Evolutionary conservation across 495 filamentous ascomycete species (phyloP).

Genomic region (Penicillium turbatum): DNA sequence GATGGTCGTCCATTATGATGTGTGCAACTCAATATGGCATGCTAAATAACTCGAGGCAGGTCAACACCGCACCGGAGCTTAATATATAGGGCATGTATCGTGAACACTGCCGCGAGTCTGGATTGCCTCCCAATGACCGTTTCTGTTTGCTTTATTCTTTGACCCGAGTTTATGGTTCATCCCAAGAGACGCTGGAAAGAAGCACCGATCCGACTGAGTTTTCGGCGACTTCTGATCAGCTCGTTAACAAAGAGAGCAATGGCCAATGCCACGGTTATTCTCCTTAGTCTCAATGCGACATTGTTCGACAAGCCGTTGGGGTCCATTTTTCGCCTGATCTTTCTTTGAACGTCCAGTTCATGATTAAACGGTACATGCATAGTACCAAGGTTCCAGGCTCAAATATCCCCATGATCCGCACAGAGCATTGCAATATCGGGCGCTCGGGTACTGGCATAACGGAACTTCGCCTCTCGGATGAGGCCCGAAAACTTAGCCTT

Average conservation of each 20-base stretch:
- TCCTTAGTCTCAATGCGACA: no score
- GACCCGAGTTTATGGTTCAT: background rate
- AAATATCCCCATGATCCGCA: no score
- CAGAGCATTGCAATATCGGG: background rate
- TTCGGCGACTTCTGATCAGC: no score
- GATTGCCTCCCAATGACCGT: background rate
- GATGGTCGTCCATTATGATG: conserved; percentile 21
- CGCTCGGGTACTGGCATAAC: background rate
- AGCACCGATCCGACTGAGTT: no score
- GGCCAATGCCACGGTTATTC: no score
- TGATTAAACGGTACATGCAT: no score
- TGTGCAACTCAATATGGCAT: background rate
- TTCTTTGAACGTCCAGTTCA: no score
- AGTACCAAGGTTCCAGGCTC: no score
- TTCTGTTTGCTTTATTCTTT: background rate
- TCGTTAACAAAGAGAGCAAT: no score
- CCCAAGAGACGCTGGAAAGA: no score
- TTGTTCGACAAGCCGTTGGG: no score
- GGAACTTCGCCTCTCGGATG: background rate
- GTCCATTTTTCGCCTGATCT: no score
- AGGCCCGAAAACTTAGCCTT: background rate
- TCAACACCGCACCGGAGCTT: background rate
- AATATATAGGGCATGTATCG: background rate
- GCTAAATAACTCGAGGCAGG: background rate
- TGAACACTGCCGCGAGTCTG: background rate